These are phyloP conservation scores for Raddia distichophylla DNA, from an alignment of 176 grass and related monocot genomes.

Conservation along the genomic window DNA sequence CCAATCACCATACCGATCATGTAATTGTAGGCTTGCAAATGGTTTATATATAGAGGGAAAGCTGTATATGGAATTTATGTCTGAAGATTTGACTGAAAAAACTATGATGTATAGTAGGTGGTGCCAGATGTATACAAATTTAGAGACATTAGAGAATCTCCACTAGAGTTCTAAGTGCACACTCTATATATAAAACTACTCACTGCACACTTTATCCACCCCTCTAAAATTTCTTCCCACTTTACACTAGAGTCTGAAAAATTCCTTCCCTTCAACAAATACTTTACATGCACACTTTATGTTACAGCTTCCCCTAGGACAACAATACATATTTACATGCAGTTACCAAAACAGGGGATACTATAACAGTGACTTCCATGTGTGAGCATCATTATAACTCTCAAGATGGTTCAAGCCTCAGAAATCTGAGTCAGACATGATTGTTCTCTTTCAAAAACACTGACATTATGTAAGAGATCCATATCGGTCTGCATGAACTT, in stretches of 20 bases:
- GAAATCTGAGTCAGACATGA: slow-evolving; percentile 7
- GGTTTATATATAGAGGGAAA: neutral
- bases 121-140: neutral
- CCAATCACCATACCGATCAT: neutral
- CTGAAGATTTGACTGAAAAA: neutral
- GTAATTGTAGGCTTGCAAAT: slow-evolving; percentile 11
- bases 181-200: too few relatives aligned
- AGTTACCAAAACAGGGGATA: neutral
- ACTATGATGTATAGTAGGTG: neutral
- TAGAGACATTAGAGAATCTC: too few relatives aligned
- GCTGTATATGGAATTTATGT: slow-evolving; percentile 16
- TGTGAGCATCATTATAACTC: neutral
- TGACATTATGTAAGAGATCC: neutral
- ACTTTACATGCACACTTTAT: too few relatives aligned
- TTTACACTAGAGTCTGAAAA: too few relatives aligned
- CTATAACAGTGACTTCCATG: neutral
- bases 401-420: neutral
- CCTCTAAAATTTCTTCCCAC: too few relatives aligned
- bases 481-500: neutral
- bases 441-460: neutral
- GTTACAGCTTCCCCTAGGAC: too few relatives aligned
- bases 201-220: too few relatives aligned
- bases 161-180: too few relatives aligned
- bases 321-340: neutral
- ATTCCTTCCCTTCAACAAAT: too few relatives aligned